phyloP scores from a whole-genome alignment of 164 flowering plant species.

The Echeveria elegans region DNA sequence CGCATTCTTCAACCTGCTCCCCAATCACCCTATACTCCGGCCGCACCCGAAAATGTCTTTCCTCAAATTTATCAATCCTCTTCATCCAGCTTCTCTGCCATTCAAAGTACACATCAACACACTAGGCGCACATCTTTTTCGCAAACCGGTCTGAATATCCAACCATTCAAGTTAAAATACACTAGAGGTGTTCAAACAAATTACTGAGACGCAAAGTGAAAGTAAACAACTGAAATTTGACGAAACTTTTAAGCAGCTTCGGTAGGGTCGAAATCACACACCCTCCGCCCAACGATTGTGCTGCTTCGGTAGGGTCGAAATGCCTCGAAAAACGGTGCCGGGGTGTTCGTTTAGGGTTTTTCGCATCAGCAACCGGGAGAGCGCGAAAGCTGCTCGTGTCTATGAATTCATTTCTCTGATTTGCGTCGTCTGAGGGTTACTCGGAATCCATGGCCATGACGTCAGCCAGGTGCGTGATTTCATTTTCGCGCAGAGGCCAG shows the following conservation, averaged over 20 bases:
- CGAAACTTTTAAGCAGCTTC: neutral
- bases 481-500: no score
- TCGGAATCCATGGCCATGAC: conserved; percentile 1
- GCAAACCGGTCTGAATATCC: no score
- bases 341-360: neutral
- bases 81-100: conserved; percentile 58
- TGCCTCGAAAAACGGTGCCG: neutral
- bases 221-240: no score
- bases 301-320: neutral
- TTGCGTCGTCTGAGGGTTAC: neutral
- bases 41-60: conserved; percentile 49
- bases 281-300: neutral
- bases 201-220: no score
- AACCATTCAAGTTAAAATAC: no score
- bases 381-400: neutral
- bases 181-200: no score
- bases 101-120: no score
- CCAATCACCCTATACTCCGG: conserved; percentile 72
- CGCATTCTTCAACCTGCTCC: conserved; percentile 61
- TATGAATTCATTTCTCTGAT: neutral
- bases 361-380: neutral
- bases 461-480: no score
- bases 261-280: neutral
- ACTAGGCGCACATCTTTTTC: no score
- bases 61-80: conserved; percentile 74